Evolutionary conservation across 179 eudicot genomes (phyloP).

Genomic region (Carnegiea gigantea): DNA sequence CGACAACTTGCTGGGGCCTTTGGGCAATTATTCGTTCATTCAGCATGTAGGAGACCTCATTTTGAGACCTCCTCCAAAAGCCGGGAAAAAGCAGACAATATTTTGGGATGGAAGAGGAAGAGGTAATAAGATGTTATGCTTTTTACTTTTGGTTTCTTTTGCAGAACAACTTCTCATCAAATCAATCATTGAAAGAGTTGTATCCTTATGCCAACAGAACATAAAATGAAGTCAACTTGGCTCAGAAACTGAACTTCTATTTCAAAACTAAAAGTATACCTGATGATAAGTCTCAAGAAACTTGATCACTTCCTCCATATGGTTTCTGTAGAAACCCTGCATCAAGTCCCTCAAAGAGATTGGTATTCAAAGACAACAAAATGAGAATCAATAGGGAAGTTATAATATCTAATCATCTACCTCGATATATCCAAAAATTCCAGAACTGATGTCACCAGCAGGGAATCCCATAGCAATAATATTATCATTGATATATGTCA

Average conservation of each 20-base stretch:
- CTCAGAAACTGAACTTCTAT: not conserved
- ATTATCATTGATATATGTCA: constrained; percentile 92
- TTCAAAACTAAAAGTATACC: constrained; percentile 42
- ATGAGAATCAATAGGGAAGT: constrained; percentile 1
- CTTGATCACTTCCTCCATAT: constrained; percentile 96
- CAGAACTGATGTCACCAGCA: constrained; percentile 97
- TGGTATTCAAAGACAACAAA: constrained; percentile 11
- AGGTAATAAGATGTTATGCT: not conserved
- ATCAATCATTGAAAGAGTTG: not conserved
- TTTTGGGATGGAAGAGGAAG: not conserved
- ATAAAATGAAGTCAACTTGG: not conserved
- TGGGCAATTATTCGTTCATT: no score
- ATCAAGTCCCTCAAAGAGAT: constrained; percentile 27
- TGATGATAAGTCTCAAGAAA: constrained; percentile 88
- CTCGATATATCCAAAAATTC: constrained; percentile 93
- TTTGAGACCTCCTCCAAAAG: not conserved
- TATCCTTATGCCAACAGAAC: not conserved
- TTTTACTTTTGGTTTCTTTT: no score
- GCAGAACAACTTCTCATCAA: not conserved
- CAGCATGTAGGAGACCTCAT: not conserved
- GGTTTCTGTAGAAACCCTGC: constrained; percentile 93
- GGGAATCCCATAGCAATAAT: constrained; percentile 99
- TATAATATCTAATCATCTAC: constrained; percentile 35
- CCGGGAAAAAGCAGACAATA: not conserved
- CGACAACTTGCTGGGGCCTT: no score